A percentile compares a stretch with the other conserved stretches of the same genome.
phyloP scores from a whole-genome alignment of 2,329 filamentous ascomycete genomes.

The Mycocentrospora acerina region DNA sequence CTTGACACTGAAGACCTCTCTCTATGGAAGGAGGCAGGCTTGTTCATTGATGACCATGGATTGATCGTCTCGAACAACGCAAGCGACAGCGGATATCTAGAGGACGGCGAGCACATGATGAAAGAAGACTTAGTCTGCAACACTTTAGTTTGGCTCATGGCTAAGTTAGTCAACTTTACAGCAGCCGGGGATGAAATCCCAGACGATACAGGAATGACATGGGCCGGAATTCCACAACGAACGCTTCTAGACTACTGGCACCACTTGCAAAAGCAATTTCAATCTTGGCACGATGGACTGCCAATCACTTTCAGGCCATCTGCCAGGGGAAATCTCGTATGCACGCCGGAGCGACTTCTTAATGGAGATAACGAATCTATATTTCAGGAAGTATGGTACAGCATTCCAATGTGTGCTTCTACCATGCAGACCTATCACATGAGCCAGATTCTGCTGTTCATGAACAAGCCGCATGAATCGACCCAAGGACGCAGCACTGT shows the following conservation, averaged over 20 bases:
- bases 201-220: slow-evolving; percentile 38
- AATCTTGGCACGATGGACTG: slow-evolving; percentile 60
- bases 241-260: slow-evolving; percentile 56
- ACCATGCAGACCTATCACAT: slow-evolving; percentile 69
- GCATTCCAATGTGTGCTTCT: slow-evolving; percentile 63
- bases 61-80: slow-evolving; percentile 51
- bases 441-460: slow-evolving; percentile 61
- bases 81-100: slow-evolving; percentile 41
- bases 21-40: slow-evolving; percentile 65
- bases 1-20: slow-evolving; percentile 63
- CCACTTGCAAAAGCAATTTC: slow-evolving; percentile 57
- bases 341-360: slow-evolving; percentile 22
- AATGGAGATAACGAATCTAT: slow-evolving; percentile 36
- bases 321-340: slow-evolving; percentile 49
- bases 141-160: slow-evolving; percentile 65
- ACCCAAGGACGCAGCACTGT: slow-evolving; percentile 55
- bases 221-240: slow-evolving; percentile 53
- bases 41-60: slow-evolving; percentile 58
- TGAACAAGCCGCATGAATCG: slow-evolving; percentile 61
- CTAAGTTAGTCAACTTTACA: slow-evolving; percentile 67
- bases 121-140: slow-evolving; percentile 66
- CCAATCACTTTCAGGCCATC: slow-evolving; percentile 62
- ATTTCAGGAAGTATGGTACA: slow-evolving; percentile 64
- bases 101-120: slow-evolving; percentile 53
- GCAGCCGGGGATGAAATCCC: slow-evolving; percentile 57